Base-by-base conservation (phyloP, 2,329 filamentous ascomycete genomes). In the Scedosporium minutisporum region DNA sequence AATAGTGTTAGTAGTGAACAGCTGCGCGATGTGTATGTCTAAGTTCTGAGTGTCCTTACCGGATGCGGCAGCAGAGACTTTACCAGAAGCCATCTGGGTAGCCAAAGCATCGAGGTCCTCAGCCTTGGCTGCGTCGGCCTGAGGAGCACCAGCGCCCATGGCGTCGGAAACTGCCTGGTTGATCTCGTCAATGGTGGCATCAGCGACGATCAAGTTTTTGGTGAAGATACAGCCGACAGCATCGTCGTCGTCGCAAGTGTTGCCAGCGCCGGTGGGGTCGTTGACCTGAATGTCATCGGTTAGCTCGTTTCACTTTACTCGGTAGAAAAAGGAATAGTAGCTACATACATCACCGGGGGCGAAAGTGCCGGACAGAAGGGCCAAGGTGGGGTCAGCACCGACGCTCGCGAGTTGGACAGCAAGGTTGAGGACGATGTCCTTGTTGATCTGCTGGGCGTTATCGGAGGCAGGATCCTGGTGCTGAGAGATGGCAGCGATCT, bases 181-280 rank as follows among this genome's bases (percentile, higher is more conserved):
- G 67, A 86, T 83, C 72, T 86, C 82, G 3, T 73, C 81, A 58
- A 77, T 76, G 18, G 77, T 77, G 18, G 80, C 80, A 55, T 84
- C 83, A 44, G 81, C 74, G 14, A 84, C 80, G 44, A 84, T 75
- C 25, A 84, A 78, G 64, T 79, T 78, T 69, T 79, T 71, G 25
- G 77, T 77, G 71, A 83, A 80, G 69, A 86, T 86, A 72, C 83
- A 86, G 53, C 83, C 83, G 1, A 70, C 71, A 1, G 76, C 67
- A 65, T 86, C 82, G 57, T 77, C 68, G 3, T 67, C 71, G 21
- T 86, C 75, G 67, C 83, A 86, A 51, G 80, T 80, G 71, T 84
- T 83, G 21, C 83, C 83, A 2, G 69, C 69, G 27, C 68, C 75
- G 21, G 76, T 79, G 4, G 68, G 62, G 67, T 79, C 77, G 61